Base-by-base conservation (phyloP, 2,329 filamentous ascomycete species). In the Diaporthe sp. region DNA sequence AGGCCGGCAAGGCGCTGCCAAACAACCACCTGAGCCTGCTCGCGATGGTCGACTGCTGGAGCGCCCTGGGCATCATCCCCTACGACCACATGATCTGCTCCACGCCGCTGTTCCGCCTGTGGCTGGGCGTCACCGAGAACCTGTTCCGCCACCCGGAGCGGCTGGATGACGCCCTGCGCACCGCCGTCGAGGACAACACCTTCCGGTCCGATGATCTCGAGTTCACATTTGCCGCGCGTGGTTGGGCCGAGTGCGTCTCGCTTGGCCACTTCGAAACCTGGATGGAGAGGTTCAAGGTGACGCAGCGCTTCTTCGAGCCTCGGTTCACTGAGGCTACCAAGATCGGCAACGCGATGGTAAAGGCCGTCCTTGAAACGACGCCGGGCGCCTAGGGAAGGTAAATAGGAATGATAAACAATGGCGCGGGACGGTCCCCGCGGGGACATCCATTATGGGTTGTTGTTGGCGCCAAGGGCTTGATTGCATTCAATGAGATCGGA, bases 31-130 rank as follows among this genome's bases (percentile, higher is more conserved):
- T 99, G 40, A 96, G 93, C 82, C 88, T 99, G 74, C 89, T 99
- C 58, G 97, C 96, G 61, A 99, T 99, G 91, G 97, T 98, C 57
- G 97, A 99, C 86, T 98, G 96, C 85, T 99, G 97, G 97, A 97
- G 94, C 82, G 94, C 95, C 78, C 89, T 98, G 60, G 94, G 92
- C 45, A 99, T 98, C 80, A 94, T 97, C 64, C 97, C 97, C 0
- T 99, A 99, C 83, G 96, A 99, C 84, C 97, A 99, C 87, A 99
- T 99, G 96, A 97, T 99, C 78, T 99, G 97, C 86, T 98, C 95
- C 71, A 99, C 97, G 52, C 97, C 97, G 86, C 91, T 98, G 61
- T 99, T 99, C 87, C 94, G 97, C 68, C 91, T 99, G 77, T 98
- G 97, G 91, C 90, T 99, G 45, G 97, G 97, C 73, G 97, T 98